These are phyloP conservation scores for Hericium alpestre DNA, from an alignment of 768 basidiomycete species.

Conservation along the genomic window DNA sequence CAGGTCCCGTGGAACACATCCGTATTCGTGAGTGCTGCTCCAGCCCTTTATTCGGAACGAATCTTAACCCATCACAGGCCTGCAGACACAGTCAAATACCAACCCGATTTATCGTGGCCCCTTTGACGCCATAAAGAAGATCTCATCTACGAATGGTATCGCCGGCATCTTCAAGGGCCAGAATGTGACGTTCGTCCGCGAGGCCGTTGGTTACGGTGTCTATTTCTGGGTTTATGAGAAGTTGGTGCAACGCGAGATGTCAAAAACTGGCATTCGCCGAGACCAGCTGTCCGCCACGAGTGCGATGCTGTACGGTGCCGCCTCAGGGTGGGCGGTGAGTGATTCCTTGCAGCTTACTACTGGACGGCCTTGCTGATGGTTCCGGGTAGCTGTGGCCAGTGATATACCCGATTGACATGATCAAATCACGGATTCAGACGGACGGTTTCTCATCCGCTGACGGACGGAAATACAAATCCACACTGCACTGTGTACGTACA, in stretches of 20 bases:
- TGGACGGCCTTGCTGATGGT: constrained; percentile 8
- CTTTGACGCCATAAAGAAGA: constrained; percentile 79
- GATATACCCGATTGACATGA: constrained; percentile 93
- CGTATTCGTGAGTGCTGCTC: constrained; percentile 66
- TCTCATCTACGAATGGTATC: constrained; percentile 64
- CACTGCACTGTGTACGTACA: constrained; percentile 71
- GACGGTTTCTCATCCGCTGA: constrained; percentile 72
- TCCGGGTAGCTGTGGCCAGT: constrained; percentile 66
- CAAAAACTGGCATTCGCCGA: constrained; percentile 54
- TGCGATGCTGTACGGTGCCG: constrained; percentile 79
- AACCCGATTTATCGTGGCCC: constrained; percentile 78
- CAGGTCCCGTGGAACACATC: constrained; percentile 95
- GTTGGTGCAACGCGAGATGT: constrained; percentile 79
- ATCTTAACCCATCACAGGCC: constrained; percentile 34
- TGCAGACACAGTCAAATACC: constrained; percentile 81
- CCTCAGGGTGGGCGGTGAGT: constrained; percentile 79
- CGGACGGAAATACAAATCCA: constrained; percentile 74
- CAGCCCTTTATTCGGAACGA: constrained; percentile 2
- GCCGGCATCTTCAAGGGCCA: constrained; percentile 90
- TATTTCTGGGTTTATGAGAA: constrained; percentile 94
- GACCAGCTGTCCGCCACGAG: constrained; percentile 71
- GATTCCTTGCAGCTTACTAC: neutral
- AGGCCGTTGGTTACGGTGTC: constrained; percentile 70
- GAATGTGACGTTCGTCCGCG: constrained; percentile 74
- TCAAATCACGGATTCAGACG: constrained; percentile 94